A percentile compares a stretch with the other conserved stretches of the same genome.
Conservation (phyloP, 2,329 filamentous ascomycete genomes). For the Xylariaceae sp. region DNA sequence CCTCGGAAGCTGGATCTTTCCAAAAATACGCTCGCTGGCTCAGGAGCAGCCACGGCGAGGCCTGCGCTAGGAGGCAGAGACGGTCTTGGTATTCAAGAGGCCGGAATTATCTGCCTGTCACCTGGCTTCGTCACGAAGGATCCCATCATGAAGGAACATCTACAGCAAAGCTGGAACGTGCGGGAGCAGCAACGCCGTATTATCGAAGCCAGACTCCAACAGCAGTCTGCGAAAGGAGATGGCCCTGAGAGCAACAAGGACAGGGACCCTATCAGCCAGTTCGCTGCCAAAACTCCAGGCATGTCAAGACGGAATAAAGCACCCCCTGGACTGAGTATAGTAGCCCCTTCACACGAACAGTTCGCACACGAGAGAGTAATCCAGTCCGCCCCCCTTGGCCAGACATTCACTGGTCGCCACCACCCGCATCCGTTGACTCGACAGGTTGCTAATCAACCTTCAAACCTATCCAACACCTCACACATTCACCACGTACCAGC, state of each 20-base stretch:
- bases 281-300: constrained; percentile 65
- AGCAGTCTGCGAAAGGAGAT: constrained; percentile 76
- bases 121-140: constrained; percentile 95
- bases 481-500: constrained; percentile 89
- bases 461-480: constrained; percentile 74
- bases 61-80: constrained; percentile 76
- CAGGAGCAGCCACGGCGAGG: constrained; percentile 56
- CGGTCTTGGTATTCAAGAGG: constrained; percentile 78
- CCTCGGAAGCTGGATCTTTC: constrained; percentile 75
- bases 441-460: constrained; percentile 75
- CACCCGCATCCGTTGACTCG: constrained; percentile 70
- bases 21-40: constrained; percentile 49
- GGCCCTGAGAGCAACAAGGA: constrained; percentile 54
- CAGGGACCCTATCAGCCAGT: constrained; percentile 40
- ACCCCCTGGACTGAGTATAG: constrained; percentile 86
- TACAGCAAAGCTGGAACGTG: constrained; percentile 89
- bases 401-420: constrained; percentile 90
- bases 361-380: constrained; percentile 94
- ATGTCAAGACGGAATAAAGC: constrained; percentile 69
- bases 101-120: constrained; percentile 89
- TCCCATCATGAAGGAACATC: constrained; percentile 90
- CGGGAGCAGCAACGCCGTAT: constrained; percentile 91
- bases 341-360: constrained; percentile 85
- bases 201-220: constrained; percentile 86
- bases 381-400: constrained; percentile 89